Conservation (phyloP, 163 green algal genomes). For the Scenedesmus sp. region DNA sequence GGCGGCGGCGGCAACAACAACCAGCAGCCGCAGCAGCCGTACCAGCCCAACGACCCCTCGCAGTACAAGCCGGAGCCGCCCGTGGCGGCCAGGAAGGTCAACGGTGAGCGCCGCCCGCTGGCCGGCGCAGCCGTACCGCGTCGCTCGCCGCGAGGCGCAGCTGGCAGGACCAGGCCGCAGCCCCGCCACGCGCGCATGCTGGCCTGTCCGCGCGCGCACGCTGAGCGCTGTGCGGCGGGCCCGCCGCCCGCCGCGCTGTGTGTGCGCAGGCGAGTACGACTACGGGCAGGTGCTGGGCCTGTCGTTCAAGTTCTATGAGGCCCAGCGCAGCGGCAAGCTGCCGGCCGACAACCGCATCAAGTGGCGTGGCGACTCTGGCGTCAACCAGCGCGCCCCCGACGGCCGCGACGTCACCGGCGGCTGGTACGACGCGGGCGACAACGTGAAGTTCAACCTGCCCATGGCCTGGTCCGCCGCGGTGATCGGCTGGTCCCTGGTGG, state of each 20-base stretch:
- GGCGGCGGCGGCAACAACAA: neutral
- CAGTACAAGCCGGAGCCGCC: constrained; percentile 8
- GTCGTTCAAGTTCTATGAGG: constrained; percentile 56
- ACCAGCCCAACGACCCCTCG: neutral
- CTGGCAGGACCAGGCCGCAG: neutral
- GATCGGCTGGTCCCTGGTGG: constrained; percentile 74
- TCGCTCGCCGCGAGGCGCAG: too few relatives aligned
- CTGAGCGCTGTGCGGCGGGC: too few relatives aligned
- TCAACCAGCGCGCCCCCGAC: constrained; percentile 47
- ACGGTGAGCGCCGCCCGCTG: too few relatives aligned
- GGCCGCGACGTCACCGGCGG: constrained; percentile 55
- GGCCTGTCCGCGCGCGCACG: too few relatives aligned
- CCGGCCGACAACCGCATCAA: constrained; percentile 55
- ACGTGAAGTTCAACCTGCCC: constrained; percentile 80
- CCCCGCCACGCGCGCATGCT: neutral
- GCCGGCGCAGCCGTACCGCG: too few relatives aligned
- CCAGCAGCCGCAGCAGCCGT: neutral
- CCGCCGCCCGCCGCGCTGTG: too few relatives aligned
- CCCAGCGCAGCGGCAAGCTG: constrained; percentile 55
- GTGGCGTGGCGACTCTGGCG: constrained; percentile 58
- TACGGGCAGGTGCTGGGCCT: constrained; percentile 39
- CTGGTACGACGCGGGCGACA: constrained; percentile 68
- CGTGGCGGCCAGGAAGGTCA: neutral
- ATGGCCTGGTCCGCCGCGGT: constrained; percentile 75
- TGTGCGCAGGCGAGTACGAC: constrained; percentile 10